Evolutionary conservation across 179 eudicot genomes (phyloP), one percentile per base, ranked within the genome.

Genomic region (Heliamphora pulchella): DNA sequence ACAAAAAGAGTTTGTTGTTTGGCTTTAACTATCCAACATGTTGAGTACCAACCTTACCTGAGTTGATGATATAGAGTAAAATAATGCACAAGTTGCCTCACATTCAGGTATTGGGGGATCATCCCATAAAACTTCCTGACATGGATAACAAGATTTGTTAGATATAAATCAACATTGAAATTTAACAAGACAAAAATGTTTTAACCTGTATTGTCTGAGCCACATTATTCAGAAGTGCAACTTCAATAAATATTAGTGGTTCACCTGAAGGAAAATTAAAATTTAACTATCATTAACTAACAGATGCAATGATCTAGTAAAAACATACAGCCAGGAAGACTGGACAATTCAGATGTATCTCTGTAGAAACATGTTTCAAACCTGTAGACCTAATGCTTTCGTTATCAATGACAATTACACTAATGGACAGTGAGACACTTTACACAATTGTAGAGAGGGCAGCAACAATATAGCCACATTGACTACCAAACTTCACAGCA

Each of bases 171-270:
- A 31, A 53, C 59, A 46, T 20, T 10, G 54, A 73, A 66, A n/a
- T 11, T 59, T 18, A 20, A 8, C 2, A 72, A 47, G 70, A 13
- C 9, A n/a, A 10, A 63, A 43, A 55, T 46, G 64, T 2, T 71
- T 55, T 77, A 20, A 94, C 99, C 93, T 96, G 98, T 83, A 96
- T 96, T 54, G 91, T 89, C 82, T 83, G 86, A 57, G 96, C 97
- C 80, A 92, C 89, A 77, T 87, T 80, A 89, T 89, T 94, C 85
- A 88, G 51, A 67, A 96, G 91, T 71, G 99, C 98, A 83, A 92
- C 99, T 91, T 96, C 98, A 82, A 96, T 96, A 83, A 96, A 96
- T 74, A 96, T 96, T 79, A 96, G 90, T 71, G 99, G 99, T 85
- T 96, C 99, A 75, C 97, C 99, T 96, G 91, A 87, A 82, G 81